A percentile compares a stretch with the other conserved stretches of the same genome.
phyloP scores from a whole-genome alignment of 768 basidiomycete genomes.

The Ramaria sp. region DNA sequence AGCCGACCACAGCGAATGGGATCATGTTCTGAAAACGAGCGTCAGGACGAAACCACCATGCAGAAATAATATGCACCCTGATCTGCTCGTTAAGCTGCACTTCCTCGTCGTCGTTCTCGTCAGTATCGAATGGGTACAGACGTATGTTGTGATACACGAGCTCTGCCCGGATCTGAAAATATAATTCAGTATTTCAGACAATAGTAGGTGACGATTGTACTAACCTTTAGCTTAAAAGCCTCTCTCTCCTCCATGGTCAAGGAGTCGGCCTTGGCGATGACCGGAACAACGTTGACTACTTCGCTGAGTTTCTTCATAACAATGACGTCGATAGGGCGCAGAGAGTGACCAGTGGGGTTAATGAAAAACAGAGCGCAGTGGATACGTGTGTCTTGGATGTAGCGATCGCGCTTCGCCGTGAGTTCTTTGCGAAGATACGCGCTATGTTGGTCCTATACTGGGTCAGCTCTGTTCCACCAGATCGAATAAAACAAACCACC shows the following conservation, averaged over 20 bases:
- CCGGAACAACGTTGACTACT: slow-evolving; percentile 98
- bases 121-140: slow-evolving; percentile 93
- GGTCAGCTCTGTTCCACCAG: not conserved
- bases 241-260: slow-evolving; percentile 90
- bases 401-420: slow-evolving; percentile 96
- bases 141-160: slow-evolving; percentile 85
- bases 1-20: slow-evolving; percentile 97
- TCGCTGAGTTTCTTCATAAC: slow-evolving; percentile 99
- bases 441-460: slow-evolving; percentile 76
- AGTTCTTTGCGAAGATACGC: slow-evolving; percentile 98
- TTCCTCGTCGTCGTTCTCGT: slow-evolving; percentile 92
- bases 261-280: slow-evolving; percentile 95
- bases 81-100: slow-evolving; percentile 82
- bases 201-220: slow-evolving; percentile 12
- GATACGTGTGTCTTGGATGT: slow-evolving; percentile 97
- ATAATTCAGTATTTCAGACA: not conserved
- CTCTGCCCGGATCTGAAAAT: slow-evolving; percentile 78
- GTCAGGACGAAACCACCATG: not conserved
- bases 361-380: slow-evolving; percentile 99
- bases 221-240: slow-evolving; percentile 83
- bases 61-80: slow-evolving; percentile 43
- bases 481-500: slow-evolving; percentile 13
- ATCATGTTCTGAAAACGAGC: slow-evolving; percentile 60
- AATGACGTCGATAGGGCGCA: slow-evolving; percentile 93
- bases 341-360: slow-evolving; percentile 94